A percentile compares a stretch with the other conserved stretches of the same genome.
These are phyloP conservation scores for Apophysomyces elegans DNA, from an alignment of 371 early-diverging fungal species.

Conservation along the genomic window DNA sequence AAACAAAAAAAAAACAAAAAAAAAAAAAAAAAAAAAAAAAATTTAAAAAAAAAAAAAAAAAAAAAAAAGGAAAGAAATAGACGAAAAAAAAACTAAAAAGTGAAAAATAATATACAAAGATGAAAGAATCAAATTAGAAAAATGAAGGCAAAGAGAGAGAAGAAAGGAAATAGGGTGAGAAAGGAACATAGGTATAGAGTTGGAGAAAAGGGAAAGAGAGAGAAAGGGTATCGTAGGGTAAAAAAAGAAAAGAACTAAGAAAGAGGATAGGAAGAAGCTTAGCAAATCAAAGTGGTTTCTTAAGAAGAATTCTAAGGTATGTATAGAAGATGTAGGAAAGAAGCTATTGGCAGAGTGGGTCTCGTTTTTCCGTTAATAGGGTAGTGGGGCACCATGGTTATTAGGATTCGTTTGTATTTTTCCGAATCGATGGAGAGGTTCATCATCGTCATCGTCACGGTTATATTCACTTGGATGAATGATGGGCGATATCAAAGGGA, in stretches of 20 bases:
- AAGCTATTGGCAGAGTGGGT: not conserved
- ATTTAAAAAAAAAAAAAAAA: too few species aligned
- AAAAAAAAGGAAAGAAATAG: not conserved
- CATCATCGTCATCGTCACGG: slow-evolving; percentile 20
- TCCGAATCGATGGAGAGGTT: slow-evolving; percentile 7
- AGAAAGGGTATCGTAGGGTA: not conserved
- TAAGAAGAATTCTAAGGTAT: not conserved
- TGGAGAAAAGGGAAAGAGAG: not conserved
- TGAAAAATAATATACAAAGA: slow-evolving; percentile 1
- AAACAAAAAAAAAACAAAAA: slow-evolving; percentile 4
- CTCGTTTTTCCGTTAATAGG: too few species aligned
- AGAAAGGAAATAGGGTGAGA: not conserved
- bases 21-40: not conserved
- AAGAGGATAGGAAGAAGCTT: not conserved
- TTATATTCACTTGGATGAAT: slow-evolving; percentile 48
- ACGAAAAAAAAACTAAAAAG: slow-evolving; percentile 7
- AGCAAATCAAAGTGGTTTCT: not conserved
- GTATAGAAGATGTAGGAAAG: not conserved
- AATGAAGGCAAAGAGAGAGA: slow-evolving; percentile 4
- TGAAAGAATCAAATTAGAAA: slow-evolving; percentile 11
- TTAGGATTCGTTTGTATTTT: not conserved
- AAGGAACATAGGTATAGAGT: not conserved
- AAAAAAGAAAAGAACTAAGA: slow-evolving; percentile 6
- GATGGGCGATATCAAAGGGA: slow-evolving; percentile 24
- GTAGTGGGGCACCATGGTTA: too few species aligned